A percentile compares a stretch with the other conserved stretches of the same genome.
These are phyloP conservation scores for Xerocomus brunneocitrinus DNA, from an alignment of 768 basidiomycete species.

Conservation along the genomic window DNA sequence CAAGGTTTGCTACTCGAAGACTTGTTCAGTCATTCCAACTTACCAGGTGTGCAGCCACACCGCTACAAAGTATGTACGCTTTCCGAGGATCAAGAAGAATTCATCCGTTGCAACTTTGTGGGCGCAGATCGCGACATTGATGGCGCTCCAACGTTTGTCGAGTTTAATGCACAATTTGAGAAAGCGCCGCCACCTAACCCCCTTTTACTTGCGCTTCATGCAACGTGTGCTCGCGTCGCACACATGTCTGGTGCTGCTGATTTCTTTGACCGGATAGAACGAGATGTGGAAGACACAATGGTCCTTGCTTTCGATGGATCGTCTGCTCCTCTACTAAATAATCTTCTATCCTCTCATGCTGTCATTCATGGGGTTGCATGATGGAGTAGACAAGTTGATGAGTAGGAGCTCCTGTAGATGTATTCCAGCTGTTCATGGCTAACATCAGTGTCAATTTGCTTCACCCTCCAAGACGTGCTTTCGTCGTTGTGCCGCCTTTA, in stretches of 20 bases:
- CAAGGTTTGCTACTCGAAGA: not conserved
- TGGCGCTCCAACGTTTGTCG: not conserved
- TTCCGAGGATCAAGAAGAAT: not conserved
- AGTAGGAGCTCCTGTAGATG: too few species aligned
- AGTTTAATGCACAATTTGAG: not conserved
- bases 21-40: not conserved
- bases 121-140: not conserved
- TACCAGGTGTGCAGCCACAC: not conserved
- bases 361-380: too few species aligned
- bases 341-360: too few species aligned
- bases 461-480: too few species aligned
- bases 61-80: not conserved
- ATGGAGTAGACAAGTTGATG: too few species aligned
- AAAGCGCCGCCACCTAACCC: not conserved
- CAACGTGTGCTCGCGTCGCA: not conserved
- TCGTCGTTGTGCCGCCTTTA: too few species aligned
- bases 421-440: too few species aligned
- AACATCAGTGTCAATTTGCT: too few species aligned
- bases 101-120: not conserved
- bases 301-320: conserved; percentile 2
- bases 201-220: conserved; percentile 1
- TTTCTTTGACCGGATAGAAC: not conserved
- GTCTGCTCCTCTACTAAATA: too few species aligned
- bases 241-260: conserved; percentile 7
- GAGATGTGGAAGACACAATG: not conserved